phyloP scores from a whole-genome alignment of 1,284 basidiomycete genomes.

The Ceratorhiza oryzae-sativae region DNA sequence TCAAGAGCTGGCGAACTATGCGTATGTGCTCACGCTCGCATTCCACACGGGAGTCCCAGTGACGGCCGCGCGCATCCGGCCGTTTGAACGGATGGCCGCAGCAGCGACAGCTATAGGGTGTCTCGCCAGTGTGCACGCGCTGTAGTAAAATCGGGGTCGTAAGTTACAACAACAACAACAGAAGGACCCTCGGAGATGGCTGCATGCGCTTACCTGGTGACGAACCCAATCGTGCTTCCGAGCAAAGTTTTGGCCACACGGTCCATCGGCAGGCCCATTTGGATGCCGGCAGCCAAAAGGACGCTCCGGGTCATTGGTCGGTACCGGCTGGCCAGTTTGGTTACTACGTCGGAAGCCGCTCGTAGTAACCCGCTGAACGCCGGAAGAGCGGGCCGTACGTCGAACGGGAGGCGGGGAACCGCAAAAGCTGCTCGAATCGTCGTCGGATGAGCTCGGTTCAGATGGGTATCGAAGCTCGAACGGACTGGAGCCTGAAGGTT shows the following conservation, averaged over 20 bases:
- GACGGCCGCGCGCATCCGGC: slow-evolving; percentile 26
- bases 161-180: background rate
- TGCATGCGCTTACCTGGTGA: slow-evolving; percentile 37
- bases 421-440: background rate
- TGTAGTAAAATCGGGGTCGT: background rate
- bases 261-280: background rate
- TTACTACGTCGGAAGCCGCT: background rate
- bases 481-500: background rate
- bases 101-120: slow-evolving; percentile 16
- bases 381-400: slow-evolving; percentile 7
- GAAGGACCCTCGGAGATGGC: too few relatives aligned
- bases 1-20: slow-evolving; percentile 1
- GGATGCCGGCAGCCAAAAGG: slow-evolving; percentile 30
- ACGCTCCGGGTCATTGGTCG: slow-evolving; percentile 15
- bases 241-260: slow-evolving; percentile 26
- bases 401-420: slow-evolving; percentile 3
- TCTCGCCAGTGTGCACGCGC: slow-evolving; percentile 31
- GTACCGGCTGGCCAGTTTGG: background rate
- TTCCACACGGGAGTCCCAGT: slow-evolving; percentile 26
- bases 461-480: background rate
- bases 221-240: slow-evolving; percentile 35
- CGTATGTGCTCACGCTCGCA: slow-evolving; percentile 9
- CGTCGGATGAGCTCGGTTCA: background rate
- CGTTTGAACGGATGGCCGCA: slow-evolving; percentile 25
- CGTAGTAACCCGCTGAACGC: slow-evolving; percentile 2